Evolutionary conservation across 805 yeast genomes (phyloP), one percentile per base, ranked within the genome.

Genomic region (Tanozyma kutaoensis): DNA sequence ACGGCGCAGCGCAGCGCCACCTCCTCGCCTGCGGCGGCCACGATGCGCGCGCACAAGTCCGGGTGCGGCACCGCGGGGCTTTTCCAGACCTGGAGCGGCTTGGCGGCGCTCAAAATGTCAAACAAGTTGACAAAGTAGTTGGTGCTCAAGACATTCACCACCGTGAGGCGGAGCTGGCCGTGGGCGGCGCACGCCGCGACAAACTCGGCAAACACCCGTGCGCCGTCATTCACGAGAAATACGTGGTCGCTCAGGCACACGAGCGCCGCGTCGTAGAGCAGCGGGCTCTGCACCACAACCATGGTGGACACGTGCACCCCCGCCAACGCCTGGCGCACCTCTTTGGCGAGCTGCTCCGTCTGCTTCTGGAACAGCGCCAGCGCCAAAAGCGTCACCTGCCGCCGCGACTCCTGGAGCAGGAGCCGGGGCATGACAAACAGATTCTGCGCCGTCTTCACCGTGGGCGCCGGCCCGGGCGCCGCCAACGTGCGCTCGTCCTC

Each of bases 51-150:
- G 10, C 48, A 23, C 12, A 56, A 33, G 14, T 40, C 45, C 3
- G 32, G 37, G 20, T 44, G 46, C 21, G 36, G 42, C 21, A 57
- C 35, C 2, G 59, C 48, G 3, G 58, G 36, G 4, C 61, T 40
- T 29, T 58, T 59, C 57, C 63, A 55, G 18, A 52, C 48, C 34
- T 57, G 64, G 28, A 42, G 45, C 1, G 66, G 66, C 18, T 41
- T 43, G 12, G 47, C 31, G 14, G 28, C 29, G 33, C 46, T 46
- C 24, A 58, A 50, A 22, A 59, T 40, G 8, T 57, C 62, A 31
- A 56, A 48, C 20, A 59, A 40, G 33, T 55, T 58, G 12, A 47
- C 36, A 28, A 59, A 59, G 36, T 57, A 59, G 36, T 59, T 58
- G 20, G 48, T 50, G 4, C 59, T 51, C 37, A 58, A 48, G 38